phyloP scores from a whole-genome alignment of 1,284 basidiomycete species.

The Austroboletus novae-zelandiae region DNA sequence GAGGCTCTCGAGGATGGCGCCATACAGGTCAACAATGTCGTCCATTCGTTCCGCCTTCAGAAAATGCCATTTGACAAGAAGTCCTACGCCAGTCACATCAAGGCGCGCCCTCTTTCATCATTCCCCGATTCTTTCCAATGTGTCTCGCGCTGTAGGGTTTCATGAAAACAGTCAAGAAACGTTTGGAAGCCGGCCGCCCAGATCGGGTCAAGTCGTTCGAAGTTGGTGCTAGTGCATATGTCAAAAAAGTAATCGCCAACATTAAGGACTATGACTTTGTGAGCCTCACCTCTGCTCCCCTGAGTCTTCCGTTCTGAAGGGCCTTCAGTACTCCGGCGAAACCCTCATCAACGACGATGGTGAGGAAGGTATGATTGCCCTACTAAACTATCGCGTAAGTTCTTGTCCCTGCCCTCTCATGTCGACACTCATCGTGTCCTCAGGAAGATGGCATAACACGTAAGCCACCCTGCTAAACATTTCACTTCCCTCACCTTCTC shows the following conservation, averaged over 20 bases:
- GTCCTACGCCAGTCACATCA: constrained; percentile 82
- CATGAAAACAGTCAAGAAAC: constrained; percentile 77
- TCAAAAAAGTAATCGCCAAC: constrained; percentile 87
- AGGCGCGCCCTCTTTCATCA: constrained; percentile 45
- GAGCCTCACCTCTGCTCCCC: constrained; percentile 23
- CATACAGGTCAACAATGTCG: constrained; percentile 84
- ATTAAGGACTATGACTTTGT: constrained; percentile 93
- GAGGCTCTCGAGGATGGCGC: constrained; percentile 85
- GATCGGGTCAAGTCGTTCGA: constrained; percentile 82
- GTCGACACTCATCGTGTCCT: constrained; percentile 8
- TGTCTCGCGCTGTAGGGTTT: constrained; percentile 51
- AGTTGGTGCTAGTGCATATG: constrained; percentile 73
- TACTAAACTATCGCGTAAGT: constrained; percentile 79
- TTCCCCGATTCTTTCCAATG: constrained; percentile 7
- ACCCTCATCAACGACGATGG: constrained; percentile 74
- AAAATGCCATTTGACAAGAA: constrained; percentile 91
- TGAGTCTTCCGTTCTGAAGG: neutral
- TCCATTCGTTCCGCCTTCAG: constrained; percentile 91
- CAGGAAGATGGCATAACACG: constrained; percentile 75
- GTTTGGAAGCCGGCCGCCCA: constrained; percentile 60
- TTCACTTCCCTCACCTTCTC: constrained; percentile 11
- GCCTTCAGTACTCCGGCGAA: constrained; percentile 79
- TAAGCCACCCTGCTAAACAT: constrained; percentile 38
- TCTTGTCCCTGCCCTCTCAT: neutral
- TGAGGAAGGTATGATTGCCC: constrained; percentile 67